These are phyloP conservation scores for Wickerhamiella spandovensis DNA, from an alignment of 805 yeast genomes.

Conservation along the genomic window DNA sequence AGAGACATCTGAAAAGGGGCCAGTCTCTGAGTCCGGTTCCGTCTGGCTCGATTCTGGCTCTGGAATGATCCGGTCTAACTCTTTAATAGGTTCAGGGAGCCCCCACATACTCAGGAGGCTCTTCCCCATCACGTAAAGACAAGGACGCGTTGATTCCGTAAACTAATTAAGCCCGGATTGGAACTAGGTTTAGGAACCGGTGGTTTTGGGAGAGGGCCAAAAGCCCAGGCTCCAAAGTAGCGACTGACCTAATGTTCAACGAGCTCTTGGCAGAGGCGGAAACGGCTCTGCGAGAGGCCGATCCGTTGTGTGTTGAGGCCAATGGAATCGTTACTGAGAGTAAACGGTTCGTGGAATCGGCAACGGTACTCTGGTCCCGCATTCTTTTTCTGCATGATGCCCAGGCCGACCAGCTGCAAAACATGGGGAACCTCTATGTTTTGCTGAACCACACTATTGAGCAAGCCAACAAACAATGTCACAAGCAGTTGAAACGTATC, in stretches of 20 bases:
- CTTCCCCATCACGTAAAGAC: conserved; percentile 3
- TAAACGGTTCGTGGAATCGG: conserved; percentile 26
- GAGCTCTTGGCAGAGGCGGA: conserved; percentile 29
- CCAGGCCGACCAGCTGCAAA: conserved; percentile 32
- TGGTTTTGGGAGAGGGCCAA: too few species aligned
- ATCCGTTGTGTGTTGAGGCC: conserved; percentile 39
- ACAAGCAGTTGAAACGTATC: conserved; percentile 5
- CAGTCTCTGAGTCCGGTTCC: neutral
- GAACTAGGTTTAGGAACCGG: neutral
- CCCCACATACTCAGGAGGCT: conserved; percentile 7
- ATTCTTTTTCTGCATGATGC: conserved; percentile 35
- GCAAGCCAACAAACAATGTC: conserved; percentile 10
- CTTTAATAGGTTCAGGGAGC: neutral
- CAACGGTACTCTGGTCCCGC: conserved; percentile 32
- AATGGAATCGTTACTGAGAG: conserved; percentile 29
- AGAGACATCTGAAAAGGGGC: neutral
- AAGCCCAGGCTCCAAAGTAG: neutral
- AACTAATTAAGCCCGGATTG: neutral
- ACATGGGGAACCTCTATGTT: conserved; percentile 26
- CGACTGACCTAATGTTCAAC: neutral
- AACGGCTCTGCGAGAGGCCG: conserved; percentile 35
- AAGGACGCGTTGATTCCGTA: neutral
- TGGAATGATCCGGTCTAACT: neutral
- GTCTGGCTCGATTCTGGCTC: neutral
- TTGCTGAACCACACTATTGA: conserved; percentile 18